These are phyloP conservation scores for Gossypium turneri DNA, from an alignment of 345 rosid genomes.

Conservation along the genomic window DNA sequence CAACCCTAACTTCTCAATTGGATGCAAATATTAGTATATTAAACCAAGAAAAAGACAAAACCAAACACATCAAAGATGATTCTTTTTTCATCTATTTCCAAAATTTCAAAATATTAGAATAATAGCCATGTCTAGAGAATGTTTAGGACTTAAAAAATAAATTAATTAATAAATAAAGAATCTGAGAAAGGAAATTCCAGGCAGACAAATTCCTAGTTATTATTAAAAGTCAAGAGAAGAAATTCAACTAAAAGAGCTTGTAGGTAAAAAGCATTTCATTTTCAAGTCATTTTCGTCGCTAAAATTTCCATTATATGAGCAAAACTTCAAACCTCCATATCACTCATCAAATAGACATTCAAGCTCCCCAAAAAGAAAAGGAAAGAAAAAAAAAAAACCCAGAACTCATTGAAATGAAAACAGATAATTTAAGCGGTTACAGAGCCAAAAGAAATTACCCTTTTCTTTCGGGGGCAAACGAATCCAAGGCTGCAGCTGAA, in stretches of 20 bases:
- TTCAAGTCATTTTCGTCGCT: neutral
- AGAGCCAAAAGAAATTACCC: neutral
- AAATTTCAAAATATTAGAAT: neutral
- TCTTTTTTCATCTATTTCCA: neutral
- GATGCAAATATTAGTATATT: neutral
- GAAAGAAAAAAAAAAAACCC: neutral
- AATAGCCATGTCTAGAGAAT: neutral
- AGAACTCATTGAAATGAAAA: neutral
- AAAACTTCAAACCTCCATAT: neutral
- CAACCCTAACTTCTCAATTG: neutral
- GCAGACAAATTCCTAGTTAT: neutral
- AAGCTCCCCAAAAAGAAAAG: neutral
- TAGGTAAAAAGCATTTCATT: neutral
- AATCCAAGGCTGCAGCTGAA: neutral
- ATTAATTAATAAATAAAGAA: no score
- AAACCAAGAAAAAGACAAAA: slow-evolving; percentile 3
- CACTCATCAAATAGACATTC: neutral
- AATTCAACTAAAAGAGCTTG: neutral
- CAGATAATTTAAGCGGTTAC: neutral
- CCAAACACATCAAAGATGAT: neutral
- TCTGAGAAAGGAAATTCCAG: neutral
- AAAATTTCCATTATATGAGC: neutral
- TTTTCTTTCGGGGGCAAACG: neutral
- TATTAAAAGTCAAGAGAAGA: neutral
- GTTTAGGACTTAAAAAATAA: no score